Evolutionary conservation across 768 basidiomycete species (phyloP).

Genomic region (Piloderma croceum): DNA sequence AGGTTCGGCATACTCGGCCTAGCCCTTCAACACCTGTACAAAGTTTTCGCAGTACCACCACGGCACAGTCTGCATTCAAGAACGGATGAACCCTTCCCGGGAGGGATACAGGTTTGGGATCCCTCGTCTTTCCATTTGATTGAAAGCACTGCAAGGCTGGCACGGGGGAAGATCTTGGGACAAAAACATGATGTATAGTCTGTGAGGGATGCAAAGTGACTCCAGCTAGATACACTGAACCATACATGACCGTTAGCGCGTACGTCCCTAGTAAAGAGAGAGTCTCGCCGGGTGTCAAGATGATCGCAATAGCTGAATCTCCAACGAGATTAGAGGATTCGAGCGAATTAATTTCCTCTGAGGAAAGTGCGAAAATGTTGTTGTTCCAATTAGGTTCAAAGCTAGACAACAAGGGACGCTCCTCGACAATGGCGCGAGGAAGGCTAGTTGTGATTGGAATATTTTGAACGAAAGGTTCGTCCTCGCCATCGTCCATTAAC

Average conservation of each 20-base stretch:
- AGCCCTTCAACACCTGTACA: slow-evolving; percentile 62
- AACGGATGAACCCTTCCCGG: too few species aligned
- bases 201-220: slow-evolving; percentile 39
- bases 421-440: neutral
- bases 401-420: slow-evolving; percentile 36
- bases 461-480: slow-evolving; percentile 7
- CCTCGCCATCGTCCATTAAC: slow-evolving; percentile 28
- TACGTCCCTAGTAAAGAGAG: slow-evolving; percentile 69
- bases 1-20: slow-evolving; percentile 53
- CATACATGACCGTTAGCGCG: slow-evolving; percentile 54
- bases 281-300: slow-evolving; percentile 43
- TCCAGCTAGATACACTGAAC: slow-evolving; percentile 55
- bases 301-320: slow-evolving; percentile 32
- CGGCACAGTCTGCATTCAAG: slow-evolving; percentile 21
- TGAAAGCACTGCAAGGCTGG: slow-evolving; percentile 41
- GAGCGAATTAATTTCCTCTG: slow-evolving; percentile 31
- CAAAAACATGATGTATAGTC: slow-evolving; percentile 51
- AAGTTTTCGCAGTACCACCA: slow-evolving; percentile 55
- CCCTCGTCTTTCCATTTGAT: slow-evolving; percentile 2
- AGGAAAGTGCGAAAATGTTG: slow-evolving; percentile 43
- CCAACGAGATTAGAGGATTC: slow-evolving; percentile 18
- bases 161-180: slow-evolving; percentile 75
- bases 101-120: slow-evolving; percentile 2
- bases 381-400: slow-evolving; percentile 40
- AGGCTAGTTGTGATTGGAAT: too few species aligned